Base-by-base conservation (phyloP, 208 protist genomes). In the Leishmania amazonensis region DNA sequence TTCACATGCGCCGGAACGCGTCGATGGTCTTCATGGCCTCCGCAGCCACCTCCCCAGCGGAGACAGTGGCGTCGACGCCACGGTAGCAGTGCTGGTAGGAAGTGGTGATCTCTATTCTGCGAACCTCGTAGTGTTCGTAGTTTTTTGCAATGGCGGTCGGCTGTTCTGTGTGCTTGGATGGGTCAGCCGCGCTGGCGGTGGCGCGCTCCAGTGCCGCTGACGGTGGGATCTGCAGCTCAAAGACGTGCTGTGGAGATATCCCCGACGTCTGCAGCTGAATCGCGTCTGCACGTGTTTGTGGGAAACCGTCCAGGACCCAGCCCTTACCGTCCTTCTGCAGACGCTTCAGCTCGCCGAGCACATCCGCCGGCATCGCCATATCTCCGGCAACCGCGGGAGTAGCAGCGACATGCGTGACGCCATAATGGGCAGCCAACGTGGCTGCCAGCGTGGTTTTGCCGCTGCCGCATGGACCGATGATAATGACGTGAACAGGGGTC, bases 391-490 rank as follows among this genome's bases (percentile, higher is more conserved):
- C 90, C 1, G 97, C 65, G 72, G 98, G 92, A 38, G 95, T 90
- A 3, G 96, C 93, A 35, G 83, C 85, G 47, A 99, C 86, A 83
- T 98, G 96, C 40, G 92, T 70, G 0, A 97, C 75, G 40, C 88
- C 88, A 83, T 96, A 99, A n/a, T 93, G 84, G 45, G 96, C 83
- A 19, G 93, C 93, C 31, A 99, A 84, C 40, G 82, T 71, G 7
- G 89, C 87, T 11, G 89, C 95, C 79, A 98, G 93, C 15, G 97
- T 99, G 7, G 93, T 97, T 80, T 99, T 99, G 42, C 98, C 98
- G 75, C 89, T 89, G 24, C 93, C 97, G 0, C 95, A 93, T 1
- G 92, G 87, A 0, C 98, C 98, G 1, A 88, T 54, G n/a, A 98
- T 49, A 35, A 98, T 91, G 15, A 98, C 67, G 38, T 88, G 88